Evolutionary conservation across 495 filamentous ascomycete genomes (phyloP).

Genomic region (Alectoria sarmentosa): DNA sequence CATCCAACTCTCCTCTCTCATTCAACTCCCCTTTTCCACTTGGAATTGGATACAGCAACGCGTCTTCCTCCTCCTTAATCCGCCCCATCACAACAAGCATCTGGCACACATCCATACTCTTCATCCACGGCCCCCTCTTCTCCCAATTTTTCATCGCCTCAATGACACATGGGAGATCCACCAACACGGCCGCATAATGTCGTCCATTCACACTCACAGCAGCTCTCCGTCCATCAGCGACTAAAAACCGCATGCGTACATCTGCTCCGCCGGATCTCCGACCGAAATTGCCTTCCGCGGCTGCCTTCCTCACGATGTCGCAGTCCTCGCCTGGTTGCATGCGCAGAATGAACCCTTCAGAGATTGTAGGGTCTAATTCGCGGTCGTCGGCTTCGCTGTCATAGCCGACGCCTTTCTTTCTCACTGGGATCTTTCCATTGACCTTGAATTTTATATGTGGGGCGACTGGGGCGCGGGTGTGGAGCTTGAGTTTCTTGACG

Average conservation of each 20-base stretch:
- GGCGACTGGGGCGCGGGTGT: slow-evolving; percentile 27
- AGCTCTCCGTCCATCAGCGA: slow-evolving; percentile 64
- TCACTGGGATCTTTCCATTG: slow-evolving; percentile 54
- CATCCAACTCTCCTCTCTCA: slow-evolving; percentile 45
- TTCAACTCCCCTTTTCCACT: slow-evolving; percentile 14
- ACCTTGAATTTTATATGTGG: slow-evolving; percentile 47
- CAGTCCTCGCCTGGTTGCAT: slow-evolving; percentile 81
- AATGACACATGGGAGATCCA: slow-evolving; percentile 86
- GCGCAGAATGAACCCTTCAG: slow-evolving; percentile 81
- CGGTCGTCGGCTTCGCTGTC: slow-evolving; percentile 94
- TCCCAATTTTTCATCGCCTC: slow-evolving; percentile 98
- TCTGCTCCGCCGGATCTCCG: slow-evolving; percentile 56
- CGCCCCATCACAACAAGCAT: slow-evolving; percentile 79
- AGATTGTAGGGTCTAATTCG: slow-evolving; percentile 78
- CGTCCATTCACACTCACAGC: slow-evolving; percentile 60
- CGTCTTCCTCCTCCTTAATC: slow-evolving; percentile 66
- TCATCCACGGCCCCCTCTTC: slow-evolving; percentile 73
- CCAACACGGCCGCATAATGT: slow-evolving; percentile 70
- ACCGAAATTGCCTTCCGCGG: slow-evolving; percentile 70
- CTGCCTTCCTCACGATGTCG: slow-evolving; percentile 65
- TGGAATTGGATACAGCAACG: slow-evolving; percentile 57
- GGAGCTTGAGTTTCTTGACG: slow-evolving; percentile 43
- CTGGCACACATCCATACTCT: slow-evolving; percentile 89
- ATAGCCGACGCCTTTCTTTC: slow-evolving; percentile 76
- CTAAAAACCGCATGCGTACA: slow-evolving; percentile 72